These are phyloP conservation scores for Candida khao-thaluensis DNA, from an alignment of 805 yeast species.

Conservation along the genomic window DNA sequence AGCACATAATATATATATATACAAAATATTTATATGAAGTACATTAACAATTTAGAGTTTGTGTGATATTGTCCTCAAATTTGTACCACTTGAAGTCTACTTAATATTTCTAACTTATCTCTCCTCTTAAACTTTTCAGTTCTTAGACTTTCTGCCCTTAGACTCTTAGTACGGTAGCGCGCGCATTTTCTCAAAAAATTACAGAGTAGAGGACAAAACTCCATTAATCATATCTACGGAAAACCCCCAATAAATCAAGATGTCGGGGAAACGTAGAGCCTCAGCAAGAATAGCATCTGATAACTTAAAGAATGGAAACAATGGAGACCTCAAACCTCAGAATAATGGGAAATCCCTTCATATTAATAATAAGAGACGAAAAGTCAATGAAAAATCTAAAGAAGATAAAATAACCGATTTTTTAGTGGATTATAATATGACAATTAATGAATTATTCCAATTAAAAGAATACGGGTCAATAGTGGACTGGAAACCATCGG, in stretches of 20 bases:
- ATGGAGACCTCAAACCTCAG: neutral
- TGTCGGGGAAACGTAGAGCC: slow-evolving; percentile 13
- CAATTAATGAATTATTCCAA: slow-evolving; percentile 63
- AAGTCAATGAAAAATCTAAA: slow-evolving; percentile 13
- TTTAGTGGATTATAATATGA: slow-evolving; percentile 45
- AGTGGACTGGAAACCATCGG: slow-evolving; percentile 60
- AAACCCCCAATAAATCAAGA: slow-evolving; percentile 5
- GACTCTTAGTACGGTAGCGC: no score
- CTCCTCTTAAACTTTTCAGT: no score
- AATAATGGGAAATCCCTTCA: neutral
- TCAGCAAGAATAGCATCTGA: slow-evolving; percentile 11
- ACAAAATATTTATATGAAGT: no score
- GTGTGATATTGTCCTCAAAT: no score
- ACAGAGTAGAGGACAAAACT: neutral
- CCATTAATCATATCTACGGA: neutral
- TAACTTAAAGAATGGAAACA: neutral
- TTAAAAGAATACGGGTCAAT: slow-evolving; percentile 59
- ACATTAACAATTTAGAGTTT: no score
- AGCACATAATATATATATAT: no score
- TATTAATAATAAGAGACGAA: slow-evolving; percentile 22
- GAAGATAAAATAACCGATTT: slow-evolving; percentile 38
- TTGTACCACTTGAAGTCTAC: no score
- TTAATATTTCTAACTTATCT: no score
- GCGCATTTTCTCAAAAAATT: slow-evolving; percentile 1
- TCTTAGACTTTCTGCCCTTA: no score